Evolutionary conservation across 345 rosid species (phyloP), one percentile per base, ranked within the genome.

Genomic region (Carallia pectinifolia): DNA sequence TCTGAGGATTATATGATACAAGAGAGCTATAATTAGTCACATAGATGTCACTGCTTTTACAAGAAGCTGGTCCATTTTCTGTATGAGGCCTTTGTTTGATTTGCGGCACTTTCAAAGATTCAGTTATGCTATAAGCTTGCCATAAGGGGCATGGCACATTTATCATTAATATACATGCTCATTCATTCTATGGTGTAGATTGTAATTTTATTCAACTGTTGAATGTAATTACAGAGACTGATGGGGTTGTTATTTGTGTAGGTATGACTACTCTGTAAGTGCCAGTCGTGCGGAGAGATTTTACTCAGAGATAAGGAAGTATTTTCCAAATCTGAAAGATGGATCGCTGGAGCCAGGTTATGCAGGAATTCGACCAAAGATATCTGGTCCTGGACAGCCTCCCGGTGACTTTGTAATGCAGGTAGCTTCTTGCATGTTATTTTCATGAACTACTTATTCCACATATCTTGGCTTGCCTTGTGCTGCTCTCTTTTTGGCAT

Each of bases 291-390:
- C 71, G 13, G 87, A 85, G 64, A 84, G 74, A 73, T 94, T 94
- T 71, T 94, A 91, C 75, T 85, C 78, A 0, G 97, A 83, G 82
- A 89, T 91, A 71, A 81, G 88, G 67, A 91, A 84, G 85, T 94
- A 90, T 79, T 94, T 87, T 69, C 96, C 97, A 2, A 70, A 78
- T 65, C 86, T 91, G 67, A 86, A 76, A 71, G 90, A 88, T 75
- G 96, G 90, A 67, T 84, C 88, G 39, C 72, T 94, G 70, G 87
- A 86, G 70, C 84, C 90, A 4, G 90, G 93, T 71, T 94, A 94
- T 80, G 73, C 95, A 12, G 98, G 98, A 74, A 90, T 91, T 64
- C 85, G 97, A 60, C 87, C 97, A 15, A 94, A 94, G 80, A 83
- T 94, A 76, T 75, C 87, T 1, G 96, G 96, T 74, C 95, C 93